Base-by-base conservation (phyloP, 208 protist species). In the Acanthamoeba royreba region DNA sequence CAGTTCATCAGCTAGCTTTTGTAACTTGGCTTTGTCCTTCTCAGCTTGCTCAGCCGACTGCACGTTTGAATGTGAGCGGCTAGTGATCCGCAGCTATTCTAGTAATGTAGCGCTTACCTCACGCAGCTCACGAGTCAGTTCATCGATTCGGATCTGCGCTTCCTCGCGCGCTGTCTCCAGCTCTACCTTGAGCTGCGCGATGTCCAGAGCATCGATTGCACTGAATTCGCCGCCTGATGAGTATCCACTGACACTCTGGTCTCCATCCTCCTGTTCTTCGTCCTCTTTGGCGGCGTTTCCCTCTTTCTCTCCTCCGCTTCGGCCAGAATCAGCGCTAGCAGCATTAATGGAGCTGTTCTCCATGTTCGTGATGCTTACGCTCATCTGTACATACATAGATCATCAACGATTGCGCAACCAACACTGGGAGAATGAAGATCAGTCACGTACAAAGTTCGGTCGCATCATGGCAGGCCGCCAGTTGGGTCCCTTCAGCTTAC, bases 181-280 rank as follows among this genome's bases (percentile, higher is more conserved):
- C 69, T 81, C 69, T 33, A 81, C 69, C 69, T 81, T 81, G 69
- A 81, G 69, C 69, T 81, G 69, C 0, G 69, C 40, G 69, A 81
- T 81, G 38, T 81, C 69, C 11, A 81, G 69, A 19, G 38, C 69
- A 22, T 25, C 33, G 69, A 81, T 43, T 5, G 33, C 69, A 22
- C 33, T n/a, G n/a, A n/a, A n/a, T n/a, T n/a, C n/a, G n/a, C n/a
- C n/a, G n/a, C n/a, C n/a, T n/a, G n/a, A n/a, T n/a, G n/a, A n/a
- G n/a, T n/a, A n/a, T n/a, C n/a, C n/a, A n/a, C n/a, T n/a, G n/a
- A n/a, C 69, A 2, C 7, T 38, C 35, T 38, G 5, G 11, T 7
- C 69, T 0, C 0, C 13, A 5, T 42, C 38, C 8, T 81, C 69
- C 7, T 81, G 19, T 1, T n/a, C n/a, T n/a, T n/a, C n/a, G n/a